A percentile compares a stretch with the other conserved stretches of the same genome.
phyloP scores from a whole-genome alignment of 768 basidiomycete genomes.

The Kwoniella pini region DNA sequence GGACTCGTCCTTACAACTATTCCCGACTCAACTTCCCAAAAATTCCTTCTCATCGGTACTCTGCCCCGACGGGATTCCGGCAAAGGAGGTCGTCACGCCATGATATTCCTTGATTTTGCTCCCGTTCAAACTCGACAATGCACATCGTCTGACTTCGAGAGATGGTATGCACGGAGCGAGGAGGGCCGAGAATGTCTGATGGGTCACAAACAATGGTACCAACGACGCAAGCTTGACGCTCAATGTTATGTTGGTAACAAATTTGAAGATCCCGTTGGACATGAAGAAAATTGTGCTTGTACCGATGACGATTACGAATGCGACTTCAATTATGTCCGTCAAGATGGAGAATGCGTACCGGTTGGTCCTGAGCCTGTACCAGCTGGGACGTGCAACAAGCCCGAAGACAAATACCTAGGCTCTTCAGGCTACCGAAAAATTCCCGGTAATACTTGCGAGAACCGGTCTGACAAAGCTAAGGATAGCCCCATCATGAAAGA shows the following conservation, averaged over 20 bases:
- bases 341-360: slow-evolving; percentile 73
- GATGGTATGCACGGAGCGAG: slow-evolving; percentile 77
- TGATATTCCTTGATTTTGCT: slow-evolving; percentile 82
- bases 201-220: slow-evolving; percentile 98
- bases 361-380: slow-evolving; percentile 87
- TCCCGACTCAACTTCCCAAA: slow-evolving; percentile 93
- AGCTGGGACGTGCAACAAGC: slow-evolving; percentile 61
- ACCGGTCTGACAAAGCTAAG: slow-evolving; percentile 63
- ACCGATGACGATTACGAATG: slow-evolving; percentile 90
- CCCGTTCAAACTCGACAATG: slow-evolving; percentile 71
- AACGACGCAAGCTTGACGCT: slow-evolving; percentile 74
- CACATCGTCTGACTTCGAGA: slow-evolving; percentile 70
- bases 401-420: slow-evolving; percentile 70
- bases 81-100: slow-evolving; percentile 65
- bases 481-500: slow-evolving; percentile 71
- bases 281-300: slow-evolving; percentile 81
- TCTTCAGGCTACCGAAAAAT: slow-evolving; percentile 91
- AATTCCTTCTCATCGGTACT: slow-evolving; percentile 84
- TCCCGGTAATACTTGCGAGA: slow-evolving; percentile 84
- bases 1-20: slow-evolving; percentile 80
- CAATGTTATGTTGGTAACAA: slow-evolving; percentile 89
- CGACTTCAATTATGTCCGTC: slow-evolving; percentile 57
- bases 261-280: slow-evolving; percentile 78
- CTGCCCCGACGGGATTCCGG: slow-evolving; percentile 63
- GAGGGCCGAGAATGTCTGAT: slow-evolving; percentile 76